phyloP scores from a whole-genome alignment of 1,139 yeast genomes.

The Lodderomyces theae region DNA sequence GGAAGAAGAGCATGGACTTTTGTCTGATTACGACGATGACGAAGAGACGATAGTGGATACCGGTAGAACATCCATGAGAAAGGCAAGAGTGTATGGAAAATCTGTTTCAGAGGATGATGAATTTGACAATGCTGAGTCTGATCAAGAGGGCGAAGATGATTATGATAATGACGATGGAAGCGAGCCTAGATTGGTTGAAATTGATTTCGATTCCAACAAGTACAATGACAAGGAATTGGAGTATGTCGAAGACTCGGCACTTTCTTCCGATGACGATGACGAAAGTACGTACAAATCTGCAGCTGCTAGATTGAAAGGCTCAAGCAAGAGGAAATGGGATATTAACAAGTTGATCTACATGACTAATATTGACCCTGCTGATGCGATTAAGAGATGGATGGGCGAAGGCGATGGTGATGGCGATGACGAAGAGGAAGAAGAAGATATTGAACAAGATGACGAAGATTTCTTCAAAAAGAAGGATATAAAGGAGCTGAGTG shows the following conservation, averaged over 20 bases:
- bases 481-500: slow-evolving; percentile 24
- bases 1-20: slow-evolving; percentile 16
- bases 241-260: slow-evolving; percentile 44
- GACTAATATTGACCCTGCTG: slow-evolving; percentile 71
- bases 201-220: slow-evolving; percentile 45
- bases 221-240: slow-evolving; percentile 51
- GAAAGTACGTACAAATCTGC: slow-evolving; percentile 33
- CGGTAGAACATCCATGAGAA: slow-evolving; percentile 62
- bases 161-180: slow-evolving; percentile 36
- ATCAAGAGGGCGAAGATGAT: slow-evolving; percentile 33
- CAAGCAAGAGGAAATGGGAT: slow-evolving; percentile 59
- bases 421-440: slow-evolving; percentile 49
- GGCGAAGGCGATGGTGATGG: slow-evolving; percentile 44
- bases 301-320: slow-evolving; percentile 47
- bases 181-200: slow-evolving; percentile 40
- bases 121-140: slow-evolving; percentile 36
- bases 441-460: slow-evolving; percentile 49
- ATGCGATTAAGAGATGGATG: slow-evolving; percentile 75
- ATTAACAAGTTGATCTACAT: slow-evolving; percentile 77
- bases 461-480: slow-evolving; percentile 63
- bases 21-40: slow-evolving; percentile 2
- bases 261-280: slow-evolving; percentile 42
- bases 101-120: slow-evolving; percentile 50
- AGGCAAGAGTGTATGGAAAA: slow-evolving; percentile 58
- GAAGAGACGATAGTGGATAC: slow-evolving; percentile 27